Evolutionary conservation across 2,329 filamentous ascomycete species (phyloP).

Genomic region (Neonectria coccinea): DNA sequence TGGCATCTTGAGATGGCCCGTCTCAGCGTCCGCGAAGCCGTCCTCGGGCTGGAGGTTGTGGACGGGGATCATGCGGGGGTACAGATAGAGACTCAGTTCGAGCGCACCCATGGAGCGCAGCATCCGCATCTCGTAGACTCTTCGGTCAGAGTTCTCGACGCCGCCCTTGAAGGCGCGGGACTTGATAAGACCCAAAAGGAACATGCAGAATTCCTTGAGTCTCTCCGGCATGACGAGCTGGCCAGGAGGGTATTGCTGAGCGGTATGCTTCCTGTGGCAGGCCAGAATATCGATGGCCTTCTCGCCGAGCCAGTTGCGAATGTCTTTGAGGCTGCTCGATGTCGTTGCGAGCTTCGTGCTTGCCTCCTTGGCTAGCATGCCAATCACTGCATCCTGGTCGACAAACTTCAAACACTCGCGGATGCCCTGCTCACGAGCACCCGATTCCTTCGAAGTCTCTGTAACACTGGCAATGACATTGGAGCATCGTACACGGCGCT

Average conservation of each 20-base stretch:
- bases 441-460: slow-evolving; percentile 65
- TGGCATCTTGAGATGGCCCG: slow-evolving; percentile 88
- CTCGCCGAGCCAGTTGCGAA: slow-evolving; percentile 85
- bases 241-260: slow-evolving; percentile 85
- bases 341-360: slow-evolving; percentile 80
- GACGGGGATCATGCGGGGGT: slow-evolving; percentile 91
- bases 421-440: slow-evolving; percentile 63
- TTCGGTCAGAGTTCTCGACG: slow-evolving; percentile 88
- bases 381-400: slow-evolving; percentile 93
- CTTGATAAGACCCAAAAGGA: slow-evolving; percentile 90
- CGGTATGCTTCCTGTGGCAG: slow-evolving; percentile 92
- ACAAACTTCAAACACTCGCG: slow-evolving; percentile 91
- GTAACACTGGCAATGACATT: slow-evolving; percentile 95
- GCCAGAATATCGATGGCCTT: slow-evolving; percentile 93
- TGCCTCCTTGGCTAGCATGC: slow-evolving; percentile 92
- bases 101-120: slow-evolving; percentile 87
- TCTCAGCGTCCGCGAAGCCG: slow-evolving; percentile 88
- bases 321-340: slow-evolving; percentile 84
- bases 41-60: slow-evolving; percentile 90
- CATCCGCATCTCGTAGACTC: slow-evolving; percentile 92
- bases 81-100: slow-evolving; percentile 92
- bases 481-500: slow-evolving; percentile 90
- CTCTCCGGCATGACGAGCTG: slow-evolving; percentile 96
- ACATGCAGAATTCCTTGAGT: slow-evolving; percentile 97
- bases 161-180: slow-evolving; percentile 94